These are phyloP conservation scores for Globisporangium orthogonon DNA, from an alignment of 352 stramenopile genomes.

Conservation along the genomic window DNA sequence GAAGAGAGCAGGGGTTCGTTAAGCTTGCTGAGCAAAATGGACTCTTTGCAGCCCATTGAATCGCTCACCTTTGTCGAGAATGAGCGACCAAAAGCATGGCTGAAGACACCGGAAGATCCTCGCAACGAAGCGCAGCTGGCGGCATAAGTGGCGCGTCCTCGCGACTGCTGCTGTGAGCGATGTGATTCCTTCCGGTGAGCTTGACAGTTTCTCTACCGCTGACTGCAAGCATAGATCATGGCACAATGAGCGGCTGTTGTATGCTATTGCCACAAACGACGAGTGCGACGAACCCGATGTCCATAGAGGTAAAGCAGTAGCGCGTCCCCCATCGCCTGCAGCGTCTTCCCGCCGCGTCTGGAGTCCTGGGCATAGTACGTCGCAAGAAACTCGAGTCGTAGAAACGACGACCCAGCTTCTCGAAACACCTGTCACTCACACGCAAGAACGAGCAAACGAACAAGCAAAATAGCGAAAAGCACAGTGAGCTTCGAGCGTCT, in stretches of 20 bases:
- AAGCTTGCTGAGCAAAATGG: neutral
- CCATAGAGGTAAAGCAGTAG: slow-evolving; percentile 39
- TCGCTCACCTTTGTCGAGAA: slow-evolving; percentile 21
- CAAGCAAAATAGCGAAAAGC: neutral
- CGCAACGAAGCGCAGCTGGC: slow-evolving; percentile 22
- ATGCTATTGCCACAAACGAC: neutral
- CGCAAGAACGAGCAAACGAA: neutral
- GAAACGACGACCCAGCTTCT: slow-evolving; percentile 38
- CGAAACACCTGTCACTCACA: slow-evolving; percentile 28
- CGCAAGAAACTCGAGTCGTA: slow-evolving; percentile 58
- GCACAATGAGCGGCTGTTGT: neutral
- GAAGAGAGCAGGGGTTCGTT: neutral
- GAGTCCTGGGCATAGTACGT: slow-evolving; percentile 63
- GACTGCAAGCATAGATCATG: neutral
- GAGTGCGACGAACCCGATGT: slow-evolving; percentile 30
- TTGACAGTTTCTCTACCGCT: neutral
- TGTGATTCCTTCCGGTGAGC: neutral
- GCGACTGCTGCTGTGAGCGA: slow-evolving; percentile 27
- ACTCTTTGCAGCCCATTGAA: neutral
- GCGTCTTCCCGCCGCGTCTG: slow-evolving; percentile 47
- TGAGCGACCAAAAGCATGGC: slow-evolving; percentile 32
- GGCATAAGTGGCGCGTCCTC: slow-evolving; percentile 29
- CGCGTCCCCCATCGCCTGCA: slow-evolving; percentile 52
- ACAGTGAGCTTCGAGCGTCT: neutral
- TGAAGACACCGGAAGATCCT: slow-evolving; percentile 24